Evolutionary conservation across 495 filamentous ascomycete genomes (phyloP).

Genomic region (Penicillium silybi): DNA sequence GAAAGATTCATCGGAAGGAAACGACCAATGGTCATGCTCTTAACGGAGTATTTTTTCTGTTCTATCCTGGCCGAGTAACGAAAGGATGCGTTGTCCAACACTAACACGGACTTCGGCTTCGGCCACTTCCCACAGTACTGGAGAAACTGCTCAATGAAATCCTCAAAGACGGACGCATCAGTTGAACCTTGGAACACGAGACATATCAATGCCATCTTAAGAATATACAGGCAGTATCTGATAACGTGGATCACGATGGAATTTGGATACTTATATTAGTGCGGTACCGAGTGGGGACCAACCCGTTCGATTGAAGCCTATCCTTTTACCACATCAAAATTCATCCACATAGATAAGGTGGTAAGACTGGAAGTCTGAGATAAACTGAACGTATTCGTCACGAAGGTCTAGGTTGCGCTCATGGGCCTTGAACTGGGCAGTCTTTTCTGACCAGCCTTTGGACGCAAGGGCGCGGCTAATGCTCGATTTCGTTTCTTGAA

Average conservation of each 20-base stretch:
- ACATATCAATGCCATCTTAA: slow-evolving; percentile 26
- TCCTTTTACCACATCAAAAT: neutral
- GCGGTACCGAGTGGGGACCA: neutral
- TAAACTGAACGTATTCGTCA: neutral
- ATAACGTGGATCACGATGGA: slow-evolving; percentile 24
- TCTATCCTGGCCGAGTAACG: too few species aligned
- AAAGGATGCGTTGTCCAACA: too few species aligned
- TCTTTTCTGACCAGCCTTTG: slow-evolving; percentile 9
- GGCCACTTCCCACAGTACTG: neutral
- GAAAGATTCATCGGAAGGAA: too few species aligned
- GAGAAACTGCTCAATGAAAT: slow-evolving; percentile 33
- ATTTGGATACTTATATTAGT: neutral
- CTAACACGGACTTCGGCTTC: too few species aligned
- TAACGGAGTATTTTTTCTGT: too few species aligned
- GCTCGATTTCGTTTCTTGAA: slow-evolving; percentile 1
- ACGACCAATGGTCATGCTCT: too few species aligned
- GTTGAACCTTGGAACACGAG: slow-evolving; percentile 30
- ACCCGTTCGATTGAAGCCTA: neutral
- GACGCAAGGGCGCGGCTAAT: slow-evolving; percentile 4
- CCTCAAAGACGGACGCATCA: slow-evolving; percentile 29
- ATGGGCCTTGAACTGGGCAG: neutral
- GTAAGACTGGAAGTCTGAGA: neutral
- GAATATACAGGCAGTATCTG: slow-evolving; percentile 36
- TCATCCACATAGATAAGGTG: neutral
- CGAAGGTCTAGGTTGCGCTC: neutral